Conservation (phyloP, 2,329 filamentous ascomycete genomes). For the Penicillium sp. region DNA sequence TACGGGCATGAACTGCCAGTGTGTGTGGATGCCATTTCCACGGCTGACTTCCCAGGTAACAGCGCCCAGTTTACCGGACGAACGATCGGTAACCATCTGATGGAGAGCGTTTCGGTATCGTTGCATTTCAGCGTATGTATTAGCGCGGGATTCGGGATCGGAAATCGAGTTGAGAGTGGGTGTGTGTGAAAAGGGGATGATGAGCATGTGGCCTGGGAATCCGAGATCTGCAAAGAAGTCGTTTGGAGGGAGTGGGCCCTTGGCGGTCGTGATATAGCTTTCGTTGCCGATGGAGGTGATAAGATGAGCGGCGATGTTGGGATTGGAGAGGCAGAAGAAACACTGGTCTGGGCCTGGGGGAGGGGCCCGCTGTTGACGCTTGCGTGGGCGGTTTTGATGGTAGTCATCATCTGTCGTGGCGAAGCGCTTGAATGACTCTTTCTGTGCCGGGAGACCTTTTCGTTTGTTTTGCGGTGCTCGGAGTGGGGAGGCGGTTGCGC, state of each 20-base stretch:
- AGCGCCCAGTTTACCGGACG: conserved; percentile 67
- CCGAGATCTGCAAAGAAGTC: conserved; percentile 72
- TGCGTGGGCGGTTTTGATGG: conserved; percentile 41
- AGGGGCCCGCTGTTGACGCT: conserved; percentile 51
- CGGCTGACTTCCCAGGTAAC: conserved; percentile 94
- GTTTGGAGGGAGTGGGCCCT: conserved; percentile 78
- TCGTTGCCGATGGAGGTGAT: conserved; percentile 88
- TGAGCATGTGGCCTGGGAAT: conserved; percentile 85
- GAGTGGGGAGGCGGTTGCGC: conserved; percentile 74
- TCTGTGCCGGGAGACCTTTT: conserved; percentile 42
- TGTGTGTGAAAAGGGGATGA: conserved; percentile 84
- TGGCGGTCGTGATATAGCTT: conserved; percentile 86
- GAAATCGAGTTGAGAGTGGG: conserved; percentile 73
- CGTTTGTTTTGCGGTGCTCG: conserved; percentile 63
- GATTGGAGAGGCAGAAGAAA: conserved; percentile 94
- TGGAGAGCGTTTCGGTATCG: conserved; percentile 78
- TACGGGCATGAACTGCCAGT: conserved; percentile 91
- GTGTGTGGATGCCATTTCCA: conserved; percentile 77
- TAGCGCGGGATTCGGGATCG: conserved; percentile 57
- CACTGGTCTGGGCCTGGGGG: conserved; percentile 73
- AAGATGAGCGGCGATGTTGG: conserved; percentile 81
- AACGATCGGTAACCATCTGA: conserved; percentile 66
- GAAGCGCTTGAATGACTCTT: conserved; percentile 44
- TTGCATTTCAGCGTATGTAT: conserved; percentile 78
- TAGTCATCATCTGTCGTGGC: conserved; percentile 43